Percentiles rank a stretch among this genome's conserved stretches.
phyloP scores from a whole-genome alignment of 1,284 basidiomycete species.

The Sphaerobolus stellatus region DNA sequence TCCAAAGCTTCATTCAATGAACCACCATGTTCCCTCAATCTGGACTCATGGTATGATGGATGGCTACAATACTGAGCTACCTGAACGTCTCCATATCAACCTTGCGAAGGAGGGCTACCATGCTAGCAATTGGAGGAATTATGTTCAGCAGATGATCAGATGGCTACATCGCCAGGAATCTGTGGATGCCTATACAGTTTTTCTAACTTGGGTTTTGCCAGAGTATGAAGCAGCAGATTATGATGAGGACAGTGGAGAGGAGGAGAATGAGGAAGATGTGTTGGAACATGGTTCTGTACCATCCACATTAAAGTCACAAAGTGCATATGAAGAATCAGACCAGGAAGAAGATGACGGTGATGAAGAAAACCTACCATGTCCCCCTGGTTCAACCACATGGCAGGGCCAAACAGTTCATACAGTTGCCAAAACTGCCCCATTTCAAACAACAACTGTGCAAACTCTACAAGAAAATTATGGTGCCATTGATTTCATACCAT shows the following conservation, averaged over 20 bases:
- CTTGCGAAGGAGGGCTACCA: constrained; percentile 19
- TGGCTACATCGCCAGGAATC: background rate
- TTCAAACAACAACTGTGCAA: background rate
- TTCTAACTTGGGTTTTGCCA: background rate
- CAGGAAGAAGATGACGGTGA: background rate
- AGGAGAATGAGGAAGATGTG: no score
- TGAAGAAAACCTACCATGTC: background rate
- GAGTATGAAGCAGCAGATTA: background rate
- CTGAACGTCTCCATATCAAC: constrained; percentile 21
- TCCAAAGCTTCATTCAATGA: constrained; percentile 25
- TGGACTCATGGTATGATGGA: constrained; percentile 4
- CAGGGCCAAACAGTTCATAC: background rate
- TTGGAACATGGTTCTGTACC: no score
- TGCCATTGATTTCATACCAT: background rate
- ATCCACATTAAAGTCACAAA: no score
- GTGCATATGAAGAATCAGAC: background rate
- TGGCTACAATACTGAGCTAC: constrained; percentile 17
- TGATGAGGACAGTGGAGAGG: background rate
- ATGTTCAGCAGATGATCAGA: constrained; percentile 22
- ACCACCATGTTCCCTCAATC: constrained; percentile 16
- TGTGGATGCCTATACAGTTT: background rate
- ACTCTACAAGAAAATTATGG: background rate
- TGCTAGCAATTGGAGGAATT: constrained; percentile 15
- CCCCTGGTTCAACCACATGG: background rate
- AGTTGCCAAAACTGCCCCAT: background rate